Percentiles rank a stretch among this genome's conserved stretches.
Conservation (phyloP, 768 basidiomycete species). For the Rhodotorula graminis region DNA sequence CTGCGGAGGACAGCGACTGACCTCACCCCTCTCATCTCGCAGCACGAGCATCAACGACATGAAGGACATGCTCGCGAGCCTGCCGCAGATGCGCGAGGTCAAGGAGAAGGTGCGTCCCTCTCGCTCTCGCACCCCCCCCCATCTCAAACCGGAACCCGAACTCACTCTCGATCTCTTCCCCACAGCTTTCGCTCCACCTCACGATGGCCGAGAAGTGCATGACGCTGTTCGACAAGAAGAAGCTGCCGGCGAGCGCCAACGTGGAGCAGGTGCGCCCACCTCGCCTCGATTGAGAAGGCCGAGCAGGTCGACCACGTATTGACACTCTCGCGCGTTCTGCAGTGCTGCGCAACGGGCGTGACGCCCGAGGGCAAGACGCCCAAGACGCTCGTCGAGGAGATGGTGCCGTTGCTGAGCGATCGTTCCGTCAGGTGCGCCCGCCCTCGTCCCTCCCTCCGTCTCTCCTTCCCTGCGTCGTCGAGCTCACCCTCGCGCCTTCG, state of each 20-base stretch:
- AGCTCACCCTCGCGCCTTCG: background rate
- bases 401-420: conserved; percentile 92
- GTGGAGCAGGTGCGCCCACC: conserved; percentile 73
- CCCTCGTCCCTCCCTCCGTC: background rate
- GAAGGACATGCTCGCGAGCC: conserved; percentile 95
- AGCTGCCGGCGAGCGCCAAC: conserved; percentile 71
- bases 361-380: conserved; percentile 92
- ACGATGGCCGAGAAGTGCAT: conserved; percentile 99
- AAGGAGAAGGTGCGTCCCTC: conserved; percentile 68
- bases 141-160: too few relatives aligned
- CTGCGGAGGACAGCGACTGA: too few relatives aligned
- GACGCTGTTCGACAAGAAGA: conserved; percentile 82
- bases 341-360: conserved; percentile 91
- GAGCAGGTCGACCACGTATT: background rate
- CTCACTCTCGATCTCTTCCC: background rate
- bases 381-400: conserved; percentile 90
- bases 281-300: background rate
- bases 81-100: conserved; percentile 92
- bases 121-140: background rate
- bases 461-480: too few relatives aligned
- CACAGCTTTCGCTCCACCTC: conserved; percentile 87
- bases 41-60: conserved; percentile 87
- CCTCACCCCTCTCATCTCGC: conserved; percentile 48
- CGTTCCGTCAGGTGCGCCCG: conserved; percentile 66
- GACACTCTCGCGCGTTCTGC: background rate